Percentiles rank a stretch among this genome's conserved stretches.
phyloP scores from a whole-genome alignment of 2,329 filamentous ascomycete genomes.

The Sporothrix globosa region DNA sequence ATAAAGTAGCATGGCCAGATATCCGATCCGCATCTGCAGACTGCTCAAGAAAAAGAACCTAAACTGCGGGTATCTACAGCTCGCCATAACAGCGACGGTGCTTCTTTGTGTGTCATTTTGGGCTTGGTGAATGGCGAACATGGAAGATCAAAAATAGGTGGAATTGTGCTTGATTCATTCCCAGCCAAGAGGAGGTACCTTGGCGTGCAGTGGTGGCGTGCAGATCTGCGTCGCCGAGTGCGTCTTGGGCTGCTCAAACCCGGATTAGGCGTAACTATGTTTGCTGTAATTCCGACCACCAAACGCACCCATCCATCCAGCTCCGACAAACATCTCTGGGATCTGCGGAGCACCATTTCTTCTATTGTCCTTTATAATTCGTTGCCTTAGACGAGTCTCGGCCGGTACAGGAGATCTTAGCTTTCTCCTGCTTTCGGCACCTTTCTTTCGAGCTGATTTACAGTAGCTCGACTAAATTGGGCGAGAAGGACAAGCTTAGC shows the following conservation, averaged over 20 bases:
- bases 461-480: background rate
- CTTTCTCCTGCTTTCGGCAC: background rate
- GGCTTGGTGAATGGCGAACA: too few relatives aligned
- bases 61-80: background rate
- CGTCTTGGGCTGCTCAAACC: slow-evolving; percentile 3
- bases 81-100: background rate
- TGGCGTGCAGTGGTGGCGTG: background rate
- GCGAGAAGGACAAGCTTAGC: background rate
- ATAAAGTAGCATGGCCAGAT: background rate
- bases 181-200: background rate
- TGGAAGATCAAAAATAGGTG: background rate
- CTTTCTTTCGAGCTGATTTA: slow-evolving; percentile 6
- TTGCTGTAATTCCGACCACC: slow-evolving; percentile 9
- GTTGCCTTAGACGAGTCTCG: background rate
- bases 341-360: background rate
- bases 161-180: background rate
- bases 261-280: slow-evolving; percentile 1
- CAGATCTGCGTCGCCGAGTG: background rate
- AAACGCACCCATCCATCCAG: background rate
- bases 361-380: background rate
- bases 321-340: background rate
- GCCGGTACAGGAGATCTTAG: background rate
- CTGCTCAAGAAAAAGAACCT: too few relatives aligned
- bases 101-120: too few relatives aligned
- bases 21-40: background rate